These are phyloP conservation scores for Apostasia ramifera DNA, from an alignment of 106 monocot species.

Conservation along the genomic window DNA sequence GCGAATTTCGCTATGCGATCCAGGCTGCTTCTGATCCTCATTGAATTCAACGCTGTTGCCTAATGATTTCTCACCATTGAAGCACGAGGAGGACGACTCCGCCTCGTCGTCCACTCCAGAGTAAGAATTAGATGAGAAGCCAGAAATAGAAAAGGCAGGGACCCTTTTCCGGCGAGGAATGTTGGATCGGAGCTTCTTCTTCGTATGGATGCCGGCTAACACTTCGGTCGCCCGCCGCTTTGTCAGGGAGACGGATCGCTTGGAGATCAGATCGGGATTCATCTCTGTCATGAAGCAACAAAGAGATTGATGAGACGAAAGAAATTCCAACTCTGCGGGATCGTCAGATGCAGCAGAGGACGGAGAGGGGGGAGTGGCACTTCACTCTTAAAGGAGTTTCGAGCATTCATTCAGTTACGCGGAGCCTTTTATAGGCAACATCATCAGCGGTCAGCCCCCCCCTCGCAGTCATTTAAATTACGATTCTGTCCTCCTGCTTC, in stretches of 20 bases:
- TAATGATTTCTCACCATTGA: constrained; percentile 38
- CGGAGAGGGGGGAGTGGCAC: no score
- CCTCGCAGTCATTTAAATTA: no score
- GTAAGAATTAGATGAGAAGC: not conserved
- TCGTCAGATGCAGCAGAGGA: no score
- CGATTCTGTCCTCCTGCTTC: no score
- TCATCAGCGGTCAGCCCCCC: no score
- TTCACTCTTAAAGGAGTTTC: no score
- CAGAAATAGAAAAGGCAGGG: constrained; percentile 11
- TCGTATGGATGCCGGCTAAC: not conserved
- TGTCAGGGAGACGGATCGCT: not conserved
- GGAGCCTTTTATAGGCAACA: no score
- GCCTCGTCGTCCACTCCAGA: constrained; percentile 17
- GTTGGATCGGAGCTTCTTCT: constrained; percentile 44
- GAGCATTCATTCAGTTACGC: no score
- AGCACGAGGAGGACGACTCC: constrained; percentile 45
- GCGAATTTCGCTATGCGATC: no score
- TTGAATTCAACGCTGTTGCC: not conserved
- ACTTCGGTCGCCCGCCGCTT: not conserved
- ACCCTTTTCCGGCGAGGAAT: constrained; percentile 34
- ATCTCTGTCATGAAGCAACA: not conserved
- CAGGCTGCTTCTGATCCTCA: no score
- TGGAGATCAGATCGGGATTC: not conserved
- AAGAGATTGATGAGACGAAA: not conserved
- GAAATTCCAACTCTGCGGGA: no score